These are phyloP conservation scores for Alternaria metachromatica DNA, from an alignment of 2,329 filamentous ascomycete species.

Conservation along the genomic window DNA sequence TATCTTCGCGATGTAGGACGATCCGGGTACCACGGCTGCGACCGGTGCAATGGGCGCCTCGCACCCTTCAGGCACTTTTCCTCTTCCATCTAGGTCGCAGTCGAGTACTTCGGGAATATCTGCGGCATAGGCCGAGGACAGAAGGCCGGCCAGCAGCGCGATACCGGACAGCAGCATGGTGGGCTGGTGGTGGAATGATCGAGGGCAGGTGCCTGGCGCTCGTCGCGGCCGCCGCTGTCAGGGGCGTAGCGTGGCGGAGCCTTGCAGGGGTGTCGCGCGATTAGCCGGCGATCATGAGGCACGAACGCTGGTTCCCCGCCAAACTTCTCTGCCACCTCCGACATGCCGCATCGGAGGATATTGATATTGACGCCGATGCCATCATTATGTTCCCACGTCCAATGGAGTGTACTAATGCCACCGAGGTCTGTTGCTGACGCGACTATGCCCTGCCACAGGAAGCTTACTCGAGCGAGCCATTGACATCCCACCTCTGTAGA, in stretches of 20 bases:
- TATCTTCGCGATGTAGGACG: conserved; percentile 40
- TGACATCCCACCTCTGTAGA: no score
- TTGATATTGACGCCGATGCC: background rate
- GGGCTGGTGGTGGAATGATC: conserved; percentile 13
- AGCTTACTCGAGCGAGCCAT: no score
- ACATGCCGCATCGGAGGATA: background rate
- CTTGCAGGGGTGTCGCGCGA: background rate
- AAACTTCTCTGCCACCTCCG: background rate
- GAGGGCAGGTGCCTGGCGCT: conserved; percentile 13
- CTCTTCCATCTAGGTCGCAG: conserved; percentile 17
- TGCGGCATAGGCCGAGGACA: conserved; percentile 7
- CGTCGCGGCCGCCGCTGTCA: conserved; percentile 16
- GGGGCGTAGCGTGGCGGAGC: conserved; percentile 17
- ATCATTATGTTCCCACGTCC: background rate
- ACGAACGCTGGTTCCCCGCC: background rate
- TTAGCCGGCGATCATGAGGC: conserved; percentile 1
- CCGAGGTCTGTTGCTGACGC: no score
- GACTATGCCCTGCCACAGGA: no score
- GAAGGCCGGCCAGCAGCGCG: conserved; percentile 16
- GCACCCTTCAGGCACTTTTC: conserved; percentile 22
- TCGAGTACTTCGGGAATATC: conserved; percentile 20
- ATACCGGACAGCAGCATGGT: conserved; percentile 10
- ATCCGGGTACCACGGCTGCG: conserved; percentile 29
- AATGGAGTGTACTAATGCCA: background rate
- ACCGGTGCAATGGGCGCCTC: conserved; percentile 30